phyloP scores from a whole-genome alignment of 345 rosid species.

The Schrenkiella parvula region DNA sequence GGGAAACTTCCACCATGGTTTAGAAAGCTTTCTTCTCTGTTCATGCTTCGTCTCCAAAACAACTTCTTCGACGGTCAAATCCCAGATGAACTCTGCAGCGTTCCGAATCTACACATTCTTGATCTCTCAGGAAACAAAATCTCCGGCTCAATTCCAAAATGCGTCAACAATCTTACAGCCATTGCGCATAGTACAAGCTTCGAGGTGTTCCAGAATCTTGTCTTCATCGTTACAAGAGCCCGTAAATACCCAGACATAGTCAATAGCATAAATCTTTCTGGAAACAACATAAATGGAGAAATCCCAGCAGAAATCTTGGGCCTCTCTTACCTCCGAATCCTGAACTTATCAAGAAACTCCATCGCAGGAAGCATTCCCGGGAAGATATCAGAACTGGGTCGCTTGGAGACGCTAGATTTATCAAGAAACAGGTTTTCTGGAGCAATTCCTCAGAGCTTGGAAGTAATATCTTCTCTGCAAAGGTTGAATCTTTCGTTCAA shows the following conservation, averaged over 20 bases:
- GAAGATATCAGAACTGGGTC: constrained; percentile 21
- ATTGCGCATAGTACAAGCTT: constrained; percentile 16
- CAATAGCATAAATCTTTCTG: constrained; percentile 39
- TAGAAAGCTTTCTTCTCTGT: constrained; percentile 27
- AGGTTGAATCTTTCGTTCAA: constrained; percentile 48
- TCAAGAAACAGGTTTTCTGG: constrained; percentile 48
- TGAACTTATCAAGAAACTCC: constrained; percentile 38
- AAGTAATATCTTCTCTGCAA: constrained; percentile 33
- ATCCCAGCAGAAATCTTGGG: constrained; percentile 32
- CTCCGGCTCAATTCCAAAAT: constrained; percentile 40
- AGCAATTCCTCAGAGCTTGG: constrained; percentile 41
- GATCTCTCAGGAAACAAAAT: constrained; percentile 50
- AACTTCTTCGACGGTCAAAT: constrained; percentile 38
- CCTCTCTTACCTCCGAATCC: constrained; percentile 28
- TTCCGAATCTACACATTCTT: constrained; percentile 40
- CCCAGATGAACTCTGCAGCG: constrained; percentile 34
- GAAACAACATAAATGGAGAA: constrained; percentile 40
- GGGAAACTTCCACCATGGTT: constrained; percentile 46
- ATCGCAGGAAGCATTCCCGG: constrained; percentile 32
- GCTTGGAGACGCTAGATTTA: constrained; percentile 40
- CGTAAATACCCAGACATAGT: constrained; percentile 24
- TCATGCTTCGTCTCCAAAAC: constrained; percentile 40
- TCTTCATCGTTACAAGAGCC: constrained; percentile 36
- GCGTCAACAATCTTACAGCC: constrained; percentile 44
- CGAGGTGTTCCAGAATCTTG: constrained; percentile 35